Conservation (phyloP, 345 rosid species). For the Reutealis trisperma region DNA sequence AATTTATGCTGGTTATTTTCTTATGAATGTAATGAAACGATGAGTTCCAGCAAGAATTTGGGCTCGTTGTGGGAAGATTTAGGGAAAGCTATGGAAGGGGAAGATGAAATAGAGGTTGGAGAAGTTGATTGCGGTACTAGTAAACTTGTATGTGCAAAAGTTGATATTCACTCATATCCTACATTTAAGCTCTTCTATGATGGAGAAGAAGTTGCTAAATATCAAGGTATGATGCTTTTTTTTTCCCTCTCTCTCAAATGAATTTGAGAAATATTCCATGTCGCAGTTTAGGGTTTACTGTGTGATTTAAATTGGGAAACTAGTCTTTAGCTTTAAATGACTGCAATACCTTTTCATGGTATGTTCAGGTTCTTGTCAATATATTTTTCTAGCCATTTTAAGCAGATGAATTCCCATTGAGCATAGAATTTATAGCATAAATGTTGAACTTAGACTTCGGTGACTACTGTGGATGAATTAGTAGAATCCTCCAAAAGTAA, state of each 20-base stretch:
- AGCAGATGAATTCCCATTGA: background rate
- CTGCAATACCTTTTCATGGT: background rate
- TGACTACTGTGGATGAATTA: background rate
- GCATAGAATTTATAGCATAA: background rate
- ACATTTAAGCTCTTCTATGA: constrained; percentile 88
- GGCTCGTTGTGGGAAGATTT: constrained; percentile 92
- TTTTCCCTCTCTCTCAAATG: no score
- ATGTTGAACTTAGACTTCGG: background rate
- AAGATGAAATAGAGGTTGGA: constrained; percentile 93
- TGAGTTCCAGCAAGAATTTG: constrained; percentile 73
- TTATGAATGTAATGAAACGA: constrained; percentile 8
- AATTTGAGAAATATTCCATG: background rate
- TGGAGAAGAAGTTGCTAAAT: constrained; percentile 86
- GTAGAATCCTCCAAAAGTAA: background rate
- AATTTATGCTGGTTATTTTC: constrained; percentile 10
- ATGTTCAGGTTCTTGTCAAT: background rate
- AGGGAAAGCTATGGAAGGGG: constrained; percentile 87
- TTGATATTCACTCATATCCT: constrained; percentile 90
- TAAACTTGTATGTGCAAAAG: constrained; percentile 80
- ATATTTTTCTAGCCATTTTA: background rate
- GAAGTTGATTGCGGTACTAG: constrained; percentile 85
- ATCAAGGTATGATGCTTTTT: constrained; percentile 58
- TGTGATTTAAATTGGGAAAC: background rate
- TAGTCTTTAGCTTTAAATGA: background rate
- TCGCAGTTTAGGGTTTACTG: background rate